phyloP scores from a whole-genome alignment of 164 flowering plant genomes.

The Chimonanthus salicifolius region DNA sequence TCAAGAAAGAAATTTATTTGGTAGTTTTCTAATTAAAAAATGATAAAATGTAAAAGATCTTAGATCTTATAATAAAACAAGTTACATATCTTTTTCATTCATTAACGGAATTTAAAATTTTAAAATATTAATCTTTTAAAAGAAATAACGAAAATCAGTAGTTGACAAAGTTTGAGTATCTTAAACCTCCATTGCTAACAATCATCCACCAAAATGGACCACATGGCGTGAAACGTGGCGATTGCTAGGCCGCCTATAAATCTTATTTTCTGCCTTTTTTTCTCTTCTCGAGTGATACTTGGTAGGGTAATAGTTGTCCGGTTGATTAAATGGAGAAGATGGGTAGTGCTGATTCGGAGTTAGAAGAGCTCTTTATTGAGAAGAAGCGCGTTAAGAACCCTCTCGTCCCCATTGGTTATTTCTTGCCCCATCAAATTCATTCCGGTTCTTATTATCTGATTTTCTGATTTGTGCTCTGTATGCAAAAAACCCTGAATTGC shows the following conservation, averaged over 20 bases:
- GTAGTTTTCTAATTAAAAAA: too few relatives aligned
- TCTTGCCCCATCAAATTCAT: neutral
- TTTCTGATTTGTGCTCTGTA: neutral
- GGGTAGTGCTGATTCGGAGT: constrained; percentile 17
- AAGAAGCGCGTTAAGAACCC: constrained; percentile 35
- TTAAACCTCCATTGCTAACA: neutral
- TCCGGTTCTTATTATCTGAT: too few relatives aligned
- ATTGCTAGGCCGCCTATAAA: neutral
- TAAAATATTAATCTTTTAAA: too few relatives aligned
- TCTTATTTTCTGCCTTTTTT: neutral
- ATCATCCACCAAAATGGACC: neutral
- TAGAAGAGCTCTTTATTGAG: constrained; percentile 17
- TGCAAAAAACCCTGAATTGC: neutral
- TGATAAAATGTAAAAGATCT: too few relatives aligned
- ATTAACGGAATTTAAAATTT: too few relatives aligned
- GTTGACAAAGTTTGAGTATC: too few relatives aligned
- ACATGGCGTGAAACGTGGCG: neutral
- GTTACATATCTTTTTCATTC: too few relatives aligned
- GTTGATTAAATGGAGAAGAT: constrained; percentile 13
- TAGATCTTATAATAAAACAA: too few relatives aligned
- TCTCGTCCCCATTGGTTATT: constrained; percentile 27
- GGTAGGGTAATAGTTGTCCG: neutral
- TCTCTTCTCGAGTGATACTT: neutral
- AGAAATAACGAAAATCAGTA: too few relatives aligned
- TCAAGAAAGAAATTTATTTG: too few relatives aligned